Base-by-base conservation (phyloP, 768 basidiomycete species). In the Amanita subjunquillea region DNA sequence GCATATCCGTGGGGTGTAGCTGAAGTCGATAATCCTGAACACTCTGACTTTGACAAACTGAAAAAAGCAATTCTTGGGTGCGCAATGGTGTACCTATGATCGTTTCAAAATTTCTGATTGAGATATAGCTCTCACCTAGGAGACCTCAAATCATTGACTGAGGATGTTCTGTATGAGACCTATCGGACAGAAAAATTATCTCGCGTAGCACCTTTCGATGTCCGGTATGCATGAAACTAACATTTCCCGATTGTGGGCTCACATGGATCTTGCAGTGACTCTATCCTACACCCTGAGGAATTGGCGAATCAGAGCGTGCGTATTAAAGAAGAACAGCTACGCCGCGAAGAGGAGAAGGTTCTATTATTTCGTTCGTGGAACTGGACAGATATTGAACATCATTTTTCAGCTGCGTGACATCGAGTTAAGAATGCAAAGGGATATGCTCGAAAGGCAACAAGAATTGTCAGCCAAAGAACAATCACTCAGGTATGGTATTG, bases 1-100 rank as follows among this genome's bases (percentile, higher is more conserved):
- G 78, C 89, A 52, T 94, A 93, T 67, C 91, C 91, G 0, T 95
- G 91, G 91, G 91, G 91, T 63, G 72, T 91, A 32, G 91, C 87
- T 54, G 89, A 92, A 65, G 87, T 93, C 42, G 91, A 95, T 68
- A 91, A 95, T 72, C 88, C 89, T 12, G 77, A 85, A 59, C 91
- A 95, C 73, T 91, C 84, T 17, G 91, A 95, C 69, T 92, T 93
- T 65, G 74, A 78, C 49, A 73, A 85, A 41, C 77, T 95, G 48
- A 75, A 90, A 44, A 77, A 78, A 53, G 90, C 89, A n/a, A 74
- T 95, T 51, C 75, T 95, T 32, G 72, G 74, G 74, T 73, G 56
- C 29, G 65, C 56, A 69, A 17, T 55, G 7, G 22, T 30, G 51
- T 51, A 71, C 53, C 72, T 52, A 54, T 67, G 25, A 6, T 59